Evolutionary conservation across 768 basidiomycete species (phyloP).

Genomic region (Bullera alba): DNA sequence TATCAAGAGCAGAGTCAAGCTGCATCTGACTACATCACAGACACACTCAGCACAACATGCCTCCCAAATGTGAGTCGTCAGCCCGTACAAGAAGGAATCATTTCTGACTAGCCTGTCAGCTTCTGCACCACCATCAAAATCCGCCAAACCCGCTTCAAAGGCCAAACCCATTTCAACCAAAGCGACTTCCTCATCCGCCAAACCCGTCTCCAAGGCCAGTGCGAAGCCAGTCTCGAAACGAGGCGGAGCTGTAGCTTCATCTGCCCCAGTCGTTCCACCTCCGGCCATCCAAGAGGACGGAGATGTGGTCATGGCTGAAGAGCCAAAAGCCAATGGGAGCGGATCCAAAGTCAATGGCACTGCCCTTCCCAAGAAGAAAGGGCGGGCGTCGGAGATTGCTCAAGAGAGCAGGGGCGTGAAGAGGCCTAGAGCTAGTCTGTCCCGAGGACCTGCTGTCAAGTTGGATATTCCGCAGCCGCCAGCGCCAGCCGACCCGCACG

Average conservation of each 20-base stretch:
- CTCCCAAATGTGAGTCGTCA: constrained; percentile 1
- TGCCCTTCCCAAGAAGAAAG: constrained; percentile 24
- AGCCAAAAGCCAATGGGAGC: constrained; percentile 2
- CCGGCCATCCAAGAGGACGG: constrained; percentile 4
- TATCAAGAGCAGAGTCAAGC: too few species aligned
- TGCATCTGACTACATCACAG: too few species aligned
- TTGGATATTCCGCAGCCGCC: constrained; percentile 30
- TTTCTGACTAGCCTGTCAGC: constrained; percentile 3
- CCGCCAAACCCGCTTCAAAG: constrained; percentile 8
- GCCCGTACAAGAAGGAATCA: neutral
- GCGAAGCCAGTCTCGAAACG: constrained; percentile 3
- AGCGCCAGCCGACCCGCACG: constrained; percentile 52
- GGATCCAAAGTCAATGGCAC: neutral
- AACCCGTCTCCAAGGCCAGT: neutral
- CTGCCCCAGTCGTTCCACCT: neutral
- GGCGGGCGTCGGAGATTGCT: constrained; percentile 22
- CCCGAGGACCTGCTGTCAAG: neutral
- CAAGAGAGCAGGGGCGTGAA: constrained; percentile 4
- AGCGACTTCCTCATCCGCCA: neutral
- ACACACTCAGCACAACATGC: neutral
- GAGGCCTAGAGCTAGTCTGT: constrained; percentile 16
- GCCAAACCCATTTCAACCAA: constrained; percentile 6
- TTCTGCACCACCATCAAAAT: constrained; percentile 3
- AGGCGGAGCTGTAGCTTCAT: neutral
- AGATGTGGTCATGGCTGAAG: constrained; percentile 6